These are phyloP conservation scores for Aspergillus bombycis DNA, from an alignment of 2,329 filamentous ascomycete genomes.

Conservation along the genomic window DNA sequence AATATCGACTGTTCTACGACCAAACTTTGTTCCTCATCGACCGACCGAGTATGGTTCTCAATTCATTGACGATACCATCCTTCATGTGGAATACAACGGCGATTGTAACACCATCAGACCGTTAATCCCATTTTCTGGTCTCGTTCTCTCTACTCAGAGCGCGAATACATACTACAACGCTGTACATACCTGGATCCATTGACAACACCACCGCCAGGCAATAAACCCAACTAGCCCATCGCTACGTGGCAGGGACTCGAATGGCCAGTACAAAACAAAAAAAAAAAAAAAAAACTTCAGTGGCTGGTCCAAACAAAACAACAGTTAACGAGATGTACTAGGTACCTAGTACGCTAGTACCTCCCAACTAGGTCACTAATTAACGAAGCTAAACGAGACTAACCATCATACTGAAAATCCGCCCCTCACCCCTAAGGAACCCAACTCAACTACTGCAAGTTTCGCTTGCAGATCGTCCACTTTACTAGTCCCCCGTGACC, in stretches of 20 bases:
- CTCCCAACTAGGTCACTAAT: not conserved
- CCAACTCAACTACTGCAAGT: constrained; percentile 12
- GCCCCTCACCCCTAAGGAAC: constrained; percentile 1
- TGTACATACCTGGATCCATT: not conserved
- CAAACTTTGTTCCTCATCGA: not conserved
- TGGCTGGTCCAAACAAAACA: not conserved
- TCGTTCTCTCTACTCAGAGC: not conserved
- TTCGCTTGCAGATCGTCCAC: constrained; percentile 23
- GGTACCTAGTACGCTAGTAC: not conserved
- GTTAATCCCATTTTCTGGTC: not conserved
- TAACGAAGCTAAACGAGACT: not conserved
- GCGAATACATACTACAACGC: not conserved
- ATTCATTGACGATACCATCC: not conserved
- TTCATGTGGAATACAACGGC: not conserved
- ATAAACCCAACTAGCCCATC: not conserved
- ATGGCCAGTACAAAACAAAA: not conserved
- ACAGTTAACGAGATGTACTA: not conserved
- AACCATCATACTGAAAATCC: not conserved
- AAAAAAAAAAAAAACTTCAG: not conserved
- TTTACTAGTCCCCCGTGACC: constrained; percentile 3
- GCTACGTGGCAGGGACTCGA: constrained; percentile 1
- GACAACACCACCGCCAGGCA: not conserved
- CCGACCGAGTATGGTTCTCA: not conserved
- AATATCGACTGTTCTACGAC: not conserved
- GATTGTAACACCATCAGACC: not conserved